Base-by-base conservation (phyloP, 129 eudicot genomes). In the Pittosporum tobira region DNA sequence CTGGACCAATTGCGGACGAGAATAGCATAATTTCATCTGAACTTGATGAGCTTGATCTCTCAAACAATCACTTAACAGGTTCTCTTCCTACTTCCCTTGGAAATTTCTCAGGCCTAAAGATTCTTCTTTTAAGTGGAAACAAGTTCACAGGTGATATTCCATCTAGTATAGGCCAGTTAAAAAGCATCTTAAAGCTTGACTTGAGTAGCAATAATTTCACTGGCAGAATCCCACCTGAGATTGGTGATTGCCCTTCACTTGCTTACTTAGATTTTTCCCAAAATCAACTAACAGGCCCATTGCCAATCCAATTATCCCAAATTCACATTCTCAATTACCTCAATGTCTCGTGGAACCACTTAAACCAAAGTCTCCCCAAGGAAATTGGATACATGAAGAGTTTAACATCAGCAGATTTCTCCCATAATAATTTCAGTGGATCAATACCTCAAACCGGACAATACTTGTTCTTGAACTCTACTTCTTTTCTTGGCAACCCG, bases 381-480 rank as follows among this genome's bases (percentile, higher is more conserved):
- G 82, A 79, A 57, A 64, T 80, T 48, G 85, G 74, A 13, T 69
- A 75, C 43, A 81, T 84, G 74, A 81, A 84, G 53, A 84, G 94
- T 71, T 80, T 84, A 5, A 84, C 88, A 44, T 77, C 94, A 6
- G 88, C 75, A 6, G 94, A 84, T 70, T 84, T 84, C 65, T 81
- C 88, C 25, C 77, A 80, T 53, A 84, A 84, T 40, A 78, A 81
- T 57, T 72, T 84, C 30, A 74, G 75, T 16, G 94, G 94, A 65
- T 66, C 73, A 14, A 68, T 84, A 45, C 94, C 94, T 15, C 78
- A 73, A 31, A 59, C 69, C 12, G 94, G 94, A 11, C 94, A 80
- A 25, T 84, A 74, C 56, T 69, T 66, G 4, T 70, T 74, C 55
- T 81, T 81, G 64, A 84, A 84, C 36, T 60, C 84, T 2, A 69